Evolutionary conservation across 2,329 filamentous ascomycete genomes (phyloP), one percentile per base, ranked within the genome.

Genomic region (Claviceps arundinis): DNA sequence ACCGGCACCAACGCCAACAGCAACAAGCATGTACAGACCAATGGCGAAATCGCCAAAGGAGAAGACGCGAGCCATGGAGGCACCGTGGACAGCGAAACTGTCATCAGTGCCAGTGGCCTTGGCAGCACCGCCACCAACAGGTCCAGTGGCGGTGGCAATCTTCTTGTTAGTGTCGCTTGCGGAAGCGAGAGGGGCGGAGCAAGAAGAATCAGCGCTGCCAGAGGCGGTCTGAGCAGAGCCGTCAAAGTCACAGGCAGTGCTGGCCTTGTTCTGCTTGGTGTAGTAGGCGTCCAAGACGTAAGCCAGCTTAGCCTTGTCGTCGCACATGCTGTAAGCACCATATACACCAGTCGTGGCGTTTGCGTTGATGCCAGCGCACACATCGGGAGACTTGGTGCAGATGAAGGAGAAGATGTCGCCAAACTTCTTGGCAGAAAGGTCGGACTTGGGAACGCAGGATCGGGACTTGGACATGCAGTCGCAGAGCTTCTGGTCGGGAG

Each of bases 311-410:
- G 87, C 74, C 59, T 76, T 74, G 61, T 78, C 62, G 59, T 75
- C 74, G 74, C 87, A 93, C 81, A 89, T 88, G 67, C 81, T 80
- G 74, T 87, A 89, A 50, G 85, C 80, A 59, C 87, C 87, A 66
- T 86, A 93, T 55, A 76, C 70, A 62, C 85, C 87, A 19, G 73
- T 77, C 54, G 76, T 79, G 50, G 77, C 77, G 68, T 90, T 85
- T 58, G 75, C 76, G 57, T 69, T 72, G 69, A 93, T 89, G 51
- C 83, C 87, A 24, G 67, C 70, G 70, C 88, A 93, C 58, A 77
- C 74, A 38, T 67, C 63, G 46, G 69, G 64, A 54, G 74, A 65
- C 45, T 69, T 62, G 52, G 81, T 84, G 70, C 87, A 93, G 68
- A 91, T 78, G 66, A 72, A 82, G 65, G 74, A 75, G 69, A 97